These are phyloP conservation scores for Phalaenopsis hybrid DNA, from an alignment of 116 monocot species.

Conservation along the genomic window DNA sequence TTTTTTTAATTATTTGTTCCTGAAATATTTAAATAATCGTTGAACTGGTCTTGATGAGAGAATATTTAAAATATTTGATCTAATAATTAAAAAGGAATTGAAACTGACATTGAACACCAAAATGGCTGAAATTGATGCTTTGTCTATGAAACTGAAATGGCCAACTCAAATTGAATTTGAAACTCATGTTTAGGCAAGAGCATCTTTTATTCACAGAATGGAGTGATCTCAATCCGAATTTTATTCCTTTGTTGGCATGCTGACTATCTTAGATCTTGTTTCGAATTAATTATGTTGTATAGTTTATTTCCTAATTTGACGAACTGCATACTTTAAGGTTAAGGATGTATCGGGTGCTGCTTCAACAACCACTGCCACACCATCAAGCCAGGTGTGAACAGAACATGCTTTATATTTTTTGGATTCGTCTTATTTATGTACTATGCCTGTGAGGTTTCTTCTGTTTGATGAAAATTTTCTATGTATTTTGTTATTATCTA, in stretches of 20 bases:
- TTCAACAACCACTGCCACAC: slow-evolving; percentile 9
- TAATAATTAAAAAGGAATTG: too few species aligned
- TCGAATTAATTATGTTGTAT: background rate
- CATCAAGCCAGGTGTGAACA: slow-evolving; percentile 11
- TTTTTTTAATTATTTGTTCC: too few species aligned
- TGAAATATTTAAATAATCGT: too few species aligned
- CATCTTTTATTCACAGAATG: background rate
- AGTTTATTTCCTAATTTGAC: background rate
- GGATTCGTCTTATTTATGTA: background rate
- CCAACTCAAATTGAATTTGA: background rate
- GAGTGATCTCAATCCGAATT: background rate
- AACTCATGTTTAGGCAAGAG: background rate
- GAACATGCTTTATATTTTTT: background rate
- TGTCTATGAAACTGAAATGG: background rate
- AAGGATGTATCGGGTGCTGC: slow-evolving; percentile 14
- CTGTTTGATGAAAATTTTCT: background rate
- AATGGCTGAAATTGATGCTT: background rate
- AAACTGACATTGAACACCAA: background rate
- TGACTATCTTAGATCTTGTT: background rate
- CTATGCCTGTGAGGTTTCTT: background rate
- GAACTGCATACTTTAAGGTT: slow-evolving; percentile 6
- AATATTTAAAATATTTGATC: too few species aligned
- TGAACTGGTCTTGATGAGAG: too few species aligned
- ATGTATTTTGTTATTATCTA: background rate
- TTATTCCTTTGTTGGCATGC: background rate